Base-by-base conservation (phyloP, 179 eudicot genomes). In the Patellifolia procumbens region DNA sequence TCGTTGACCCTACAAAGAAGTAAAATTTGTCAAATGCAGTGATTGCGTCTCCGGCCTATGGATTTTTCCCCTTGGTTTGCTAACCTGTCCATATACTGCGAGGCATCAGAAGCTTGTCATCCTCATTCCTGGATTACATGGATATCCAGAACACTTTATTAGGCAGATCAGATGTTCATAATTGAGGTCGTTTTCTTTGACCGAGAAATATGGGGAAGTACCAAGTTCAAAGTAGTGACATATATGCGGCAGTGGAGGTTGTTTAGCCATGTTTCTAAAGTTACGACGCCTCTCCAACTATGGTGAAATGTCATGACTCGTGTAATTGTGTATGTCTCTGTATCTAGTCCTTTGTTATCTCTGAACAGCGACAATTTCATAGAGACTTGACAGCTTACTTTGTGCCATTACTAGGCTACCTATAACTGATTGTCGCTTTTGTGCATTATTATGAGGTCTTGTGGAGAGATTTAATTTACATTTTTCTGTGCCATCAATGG, bases 1-100 rank as follows among this genome's bases (percentile, higher is more conserved):
- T 88, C 56, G 93, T 92, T 4, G 86, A 86, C 73, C 84, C 84
- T 48, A 69, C 72, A 60, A 88, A 79, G 83, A 85, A 88, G 77
- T 89, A 77, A 83, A 68, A 72, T 7, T 35, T 32, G n/a, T 56
- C 35, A 22, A 62, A n/a, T 22, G 65, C 35, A 45, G 7, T 67
- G 31, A 31, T 48, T 66, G 74, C 49, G 31, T 62, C 56, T 43
- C 3, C 61, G 51, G 79, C 66, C 77, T 12, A 29, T 76, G 81
- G 56, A 76, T 59, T 53, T 19, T 73, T 72, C 31, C 31, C 34
- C 48, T 35, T 63, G 56, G 68, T 63, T 72, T 71, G 76, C 15
- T 16, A 72, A 66, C 58, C 11, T 63, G 67, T 39, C 59, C 49
- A 55, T 24, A 52, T 5, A 28, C 70, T n/a, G 72, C 35, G 65